Percentiles rank a stretch among this genome's conserved stretches.
These are phyloP conservation scores for Alternaria burnsii DNA, from an alignment of 2,329 filamentous ascomycete genomes.

Conservation along the genomic window DNA sequence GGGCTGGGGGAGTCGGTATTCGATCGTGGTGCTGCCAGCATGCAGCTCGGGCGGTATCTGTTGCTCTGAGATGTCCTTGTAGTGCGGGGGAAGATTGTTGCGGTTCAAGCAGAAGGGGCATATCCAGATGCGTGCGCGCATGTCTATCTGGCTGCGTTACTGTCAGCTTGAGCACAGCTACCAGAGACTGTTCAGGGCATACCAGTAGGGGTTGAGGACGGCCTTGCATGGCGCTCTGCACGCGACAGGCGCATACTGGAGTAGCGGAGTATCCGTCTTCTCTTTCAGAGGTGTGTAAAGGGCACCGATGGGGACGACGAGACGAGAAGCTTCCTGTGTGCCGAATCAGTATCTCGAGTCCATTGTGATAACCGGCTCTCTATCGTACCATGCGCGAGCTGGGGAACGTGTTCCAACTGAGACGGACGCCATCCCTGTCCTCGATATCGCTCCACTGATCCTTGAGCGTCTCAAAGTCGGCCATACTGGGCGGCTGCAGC, in stretches of 20 bases:
- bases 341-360: slow-evolving; percentile 33
- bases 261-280: slow-evolving; percentile 84
- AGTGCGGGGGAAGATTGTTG: slow-evolving; percentile 83
- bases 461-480: slow-evolving; percentile 85
- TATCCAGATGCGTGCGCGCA: slow-evolving; percentile 85
- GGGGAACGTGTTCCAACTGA: slow-evolving; percentile 99
- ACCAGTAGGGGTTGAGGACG: slow-evolving; percentile 97
- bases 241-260: slow-evolving; percentile 95
- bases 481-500: slow-evolving; percentile 66
- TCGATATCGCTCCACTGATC: slow-evolving; percentile 97
- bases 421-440: slow-evolving; percentile 91
- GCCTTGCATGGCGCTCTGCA: slow-evolving; percentile 97
- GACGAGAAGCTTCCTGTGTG: slow-evolving; percentile 83
- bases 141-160: slow-evolving; percentile 75
- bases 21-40: slow-evolving; percentile 85
- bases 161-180: slow-evolving; percentile 27
- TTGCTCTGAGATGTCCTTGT: slow-evolving; percentile 87
- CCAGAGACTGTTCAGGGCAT: slow-evolving; percentile 45
- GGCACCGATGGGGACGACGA: slow-evolving; percentile 95
- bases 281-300: slow-evolving; percentile 96
- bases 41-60: slow-evolving; percentile 85
- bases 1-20: slow-evolving; percentile 81
- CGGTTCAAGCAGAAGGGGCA: slow-evolving; percentile 87
- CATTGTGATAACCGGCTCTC: slow-evolving; percentile 17
- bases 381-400: slow-evolving; percentile 97